Percentiles rank a stretch among this genome's conserved stretches.
phyloP scores from a whole-genome alignment of 2,329 filamentous ascomycete species.

The Talaromyces sp. region DNA sequence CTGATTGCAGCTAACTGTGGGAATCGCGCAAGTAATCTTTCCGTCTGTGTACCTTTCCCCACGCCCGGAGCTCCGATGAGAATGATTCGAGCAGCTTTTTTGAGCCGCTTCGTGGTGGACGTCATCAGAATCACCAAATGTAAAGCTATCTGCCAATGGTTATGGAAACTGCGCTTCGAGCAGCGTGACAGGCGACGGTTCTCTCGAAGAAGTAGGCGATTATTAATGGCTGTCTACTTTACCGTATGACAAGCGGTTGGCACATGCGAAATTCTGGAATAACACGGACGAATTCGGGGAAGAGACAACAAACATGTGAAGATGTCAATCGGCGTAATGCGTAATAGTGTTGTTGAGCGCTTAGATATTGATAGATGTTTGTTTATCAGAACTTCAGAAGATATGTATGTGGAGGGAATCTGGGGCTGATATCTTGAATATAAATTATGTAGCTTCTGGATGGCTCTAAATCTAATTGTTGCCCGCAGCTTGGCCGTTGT shows the following conservation, averaged over 20 bases:
- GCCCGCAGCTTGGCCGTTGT: background rate
- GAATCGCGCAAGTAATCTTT: constrained; percentile 81
- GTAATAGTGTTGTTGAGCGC: background rate
- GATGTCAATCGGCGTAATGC: background rate
- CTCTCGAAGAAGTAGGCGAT: background rate
- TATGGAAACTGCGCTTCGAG: no score
- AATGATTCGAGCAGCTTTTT: constrained; percentile 84
- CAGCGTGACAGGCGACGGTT: background rate
- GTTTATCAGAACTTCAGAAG: background rate
- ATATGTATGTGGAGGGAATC: background rate
- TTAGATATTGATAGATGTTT: background rate
- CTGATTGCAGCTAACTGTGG: constrained; percentile 88
- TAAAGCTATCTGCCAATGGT: background rate
- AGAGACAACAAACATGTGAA: constrained; percentile 13
- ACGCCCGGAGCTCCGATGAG: constrained; percentile 94
- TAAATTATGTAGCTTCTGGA: background rate
- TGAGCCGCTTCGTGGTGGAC: constrained; percentile 55
- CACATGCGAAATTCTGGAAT: constrained; percentile 3
- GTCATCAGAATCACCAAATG: constrained; percentile 27
- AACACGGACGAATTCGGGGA: constrained; percentile 4
- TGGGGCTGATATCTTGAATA: background rate
- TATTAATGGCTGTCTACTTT: background rate
- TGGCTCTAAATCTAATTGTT: background rate
- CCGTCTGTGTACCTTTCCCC: constrained; percentile 93
- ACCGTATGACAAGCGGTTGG: background rate